Evolutionary conservation across 176 grass and related monocot genomes (phyloP).

Genomic region (Triticum timopheevii): DNA sequence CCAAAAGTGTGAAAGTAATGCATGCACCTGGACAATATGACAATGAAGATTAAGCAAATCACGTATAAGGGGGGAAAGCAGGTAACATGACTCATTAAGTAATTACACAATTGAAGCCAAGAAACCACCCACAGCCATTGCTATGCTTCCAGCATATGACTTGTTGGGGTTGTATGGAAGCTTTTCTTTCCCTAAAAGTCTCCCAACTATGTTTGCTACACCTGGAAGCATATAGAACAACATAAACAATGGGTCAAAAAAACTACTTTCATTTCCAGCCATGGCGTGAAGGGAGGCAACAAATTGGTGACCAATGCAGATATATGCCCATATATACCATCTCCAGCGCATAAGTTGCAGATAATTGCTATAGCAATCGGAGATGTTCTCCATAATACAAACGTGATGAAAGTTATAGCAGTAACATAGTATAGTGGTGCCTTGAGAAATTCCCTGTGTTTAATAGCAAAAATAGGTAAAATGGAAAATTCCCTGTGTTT

Average conservation of each 20-base stretch:
- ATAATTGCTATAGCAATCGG: constrained; percentile 79
- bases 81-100: not conserved
- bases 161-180: constrained; percentile 82
- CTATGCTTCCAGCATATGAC: constrained; percentile 75
- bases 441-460: constrained; percentile 82
- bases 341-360: constrained; percentile 90
- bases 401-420: constrained; percentile 72
- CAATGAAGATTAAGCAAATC: not conserved
- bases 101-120: constrained; percentile 78
- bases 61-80: not conserved
- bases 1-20: constrained; percentile 85
- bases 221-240: constrained; percentile 45
- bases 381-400: constrained; percentile 70
- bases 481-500: too few relatives aligned
- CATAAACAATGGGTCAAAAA: not conserved
- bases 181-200: constrained; percentile 67
- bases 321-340: constrained; percentile 47
- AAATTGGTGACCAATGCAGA: not conserved
- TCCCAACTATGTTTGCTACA: constrained; percentile 82
- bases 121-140: constrained; percentile 69
- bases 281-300: not conserved
- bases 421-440: constrained; percentile 79
- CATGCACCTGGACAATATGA: constrained; percentile 72
- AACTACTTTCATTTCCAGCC: not conserved
- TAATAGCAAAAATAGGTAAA: not conserved